Conservation (phyloP, 2,329 filamentous ascomycete species). For the Fusarium algeriense region DNA sequence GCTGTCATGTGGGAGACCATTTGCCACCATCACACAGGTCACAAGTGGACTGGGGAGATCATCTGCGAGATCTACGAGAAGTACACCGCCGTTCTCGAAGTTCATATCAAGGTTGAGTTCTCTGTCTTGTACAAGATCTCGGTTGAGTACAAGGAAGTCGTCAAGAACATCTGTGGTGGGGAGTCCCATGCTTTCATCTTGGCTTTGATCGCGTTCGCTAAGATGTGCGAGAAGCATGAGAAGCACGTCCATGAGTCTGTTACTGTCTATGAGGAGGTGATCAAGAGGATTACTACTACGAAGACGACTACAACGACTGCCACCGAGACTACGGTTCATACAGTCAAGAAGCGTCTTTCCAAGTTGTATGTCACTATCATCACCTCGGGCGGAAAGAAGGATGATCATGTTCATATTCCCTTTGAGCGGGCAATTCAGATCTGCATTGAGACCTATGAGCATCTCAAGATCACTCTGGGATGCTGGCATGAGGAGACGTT, state of each 20-base stretch:
- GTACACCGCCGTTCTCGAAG: conserved; percentile 62
- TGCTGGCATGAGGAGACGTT: conserved; percentile 61
- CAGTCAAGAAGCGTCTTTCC: conserved; percentile 63
- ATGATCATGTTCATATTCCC: conserved; percentile 50
- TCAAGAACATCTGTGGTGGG: conserved; percentile 54
- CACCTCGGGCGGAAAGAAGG: conserved; percentile 52
- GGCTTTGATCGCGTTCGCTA: conserved; percentile 56
- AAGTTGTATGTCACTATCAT: conserved; percentile 58
- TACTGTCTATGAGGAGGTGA: conserved; percentile 59
- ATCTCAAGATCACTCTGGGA: conserved; percentile 58
- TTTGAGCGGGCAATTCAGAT: conserved; percentile 52
- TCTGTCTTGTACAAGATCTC: conserved; percentile 58
- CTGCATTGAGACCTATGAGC: conserved; percentile 57
- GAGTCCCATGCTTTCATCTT: conserved; percentile 46
- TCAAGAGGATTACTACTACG: conserved; percentile 53
- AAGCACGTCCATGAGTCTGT: conserved; percentile 59
- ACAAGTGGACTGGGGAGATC: conserved; percentile 56
- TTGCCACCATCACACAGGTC: conserved; percentile 52
- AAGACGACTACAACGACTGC: conserved; percentile 50
- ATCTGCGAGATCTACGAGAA: conserved; percentile 57
- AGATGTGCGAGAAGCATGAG: conserved; percentile 59
- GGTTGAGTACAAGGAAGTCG: conserved; percentile 61
- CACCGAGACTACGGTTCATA: conserved; percentile 46
- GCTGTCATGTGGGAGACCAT: conserved; percentile 58
- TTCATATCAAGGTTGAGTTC: conserved; percentile 57